Evolutionary conservation across 139 green algal genomes (phyloP).

Genomic region (Chlorokybus atmophyticus): DNA sequence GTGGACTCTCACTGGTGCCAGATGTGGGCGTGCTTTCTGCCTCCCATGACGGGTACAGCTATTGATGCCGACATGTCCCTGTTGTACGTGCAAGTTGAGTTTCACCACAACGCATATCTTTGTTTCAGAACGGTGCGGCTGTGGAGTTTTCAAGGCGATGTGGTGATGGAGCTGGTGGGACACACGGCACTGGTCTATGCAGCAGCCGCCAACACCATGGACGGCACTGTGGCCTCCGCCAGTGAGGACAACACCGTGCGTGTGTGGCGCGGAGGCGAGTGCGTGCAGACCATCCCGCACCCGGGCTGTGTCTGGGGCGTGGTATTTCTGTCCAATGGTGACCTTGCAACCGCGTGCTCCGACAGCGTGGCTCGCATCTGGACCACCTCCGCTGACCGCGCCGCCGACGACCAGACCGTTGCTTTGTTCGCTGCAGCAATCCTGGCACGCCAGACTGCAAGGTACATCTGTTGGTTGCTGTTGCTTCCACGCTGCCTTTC

Average conservation of each 20-base stretch:
- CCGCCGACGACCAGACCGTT: conserved; percentile 28
- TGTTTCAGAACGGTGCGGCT: conserved; percentile 20
- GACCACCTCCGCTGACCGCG: conserved; percentile 25
- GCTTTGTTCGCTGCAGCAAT: conserved; percentile 3
- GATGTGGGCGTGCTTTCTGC: conserved; percentile 72
- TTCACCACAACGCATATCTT: background rate
- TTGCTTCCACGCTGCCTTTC: too few species aligned
- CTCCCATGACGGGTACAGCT: conserved; percentile 64
- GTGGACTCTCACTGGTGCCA: conserved; percentile 50
- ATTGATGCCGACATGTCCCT: background rate
- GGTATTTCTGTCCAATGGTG: conserved; percentile 51
- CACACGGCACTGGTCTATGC: conserved; percentile 80
- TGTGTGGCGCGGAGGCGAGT: conserved; percentile 49
- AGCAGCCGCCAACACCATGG: conserved; percentile 20
- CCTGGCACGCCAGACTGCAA: background rate
- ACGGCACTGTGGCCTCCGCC: conserved; percentile 45
- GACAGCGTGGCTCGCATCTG: conserved; percentile 69
- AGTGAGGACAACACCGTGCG: conserved; percentile 73
- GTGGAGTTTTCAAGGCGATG: conserved; percentile 42
- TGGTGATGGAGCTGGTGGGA: conserved; percentile 52
- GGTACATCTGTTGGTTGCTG: too few species aligned
- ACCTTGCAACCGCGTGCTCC: conserved; percentile 68
- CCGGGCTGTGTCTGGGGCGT: conserved; percentile 79
- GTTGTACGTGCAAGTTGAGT: background rate
- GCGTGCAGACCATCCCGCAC: conserved; percentile 55